Evolutionary conservation across 2,329 filamentous ascomycete species (phyloP).

Genomic region (Ascochyta fabae): DNA sequence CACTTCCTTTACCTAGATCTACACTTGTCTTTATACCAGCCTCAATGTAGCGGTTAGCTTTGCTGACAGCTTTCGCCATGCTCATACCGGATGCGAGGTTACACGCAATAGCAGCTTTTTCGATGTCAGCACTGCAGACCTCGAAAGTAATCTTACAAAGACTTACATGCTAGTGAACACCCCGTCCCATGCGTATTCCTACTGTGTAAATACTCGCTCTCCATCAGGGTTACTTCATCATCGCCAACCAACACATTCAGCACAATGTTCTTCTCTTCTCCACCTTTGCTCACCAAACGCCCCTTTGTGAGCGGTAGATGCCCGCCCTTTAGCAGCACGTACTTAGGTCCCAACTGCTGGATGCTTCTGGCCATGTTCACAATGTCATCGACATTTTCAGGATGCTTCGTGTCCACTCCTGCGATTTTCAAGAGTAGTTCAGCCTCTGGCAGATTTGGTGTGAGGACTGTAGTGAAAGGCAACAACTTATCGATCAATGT

Average conservation of each 20-base stretch:
- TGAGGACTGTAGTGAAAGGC: constrained; percentile 71
- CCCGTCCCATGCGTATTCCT: constrained; percentile 93
- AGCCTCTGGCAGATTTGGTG: constrained; percentile 80
- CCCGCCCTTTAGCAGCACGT: constrained; percentile 88
- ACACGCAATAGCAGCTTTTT: constrained; percentile 74
- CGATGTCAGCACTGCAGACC: background rate
- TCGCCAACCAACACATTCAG: constrained; percentile 78
- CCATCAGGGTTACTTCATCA: constrained; percentile 64
- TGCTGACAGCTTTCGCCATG: constrained; percentile 66
- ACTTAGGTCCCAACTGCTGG: constrained; percentile 72
- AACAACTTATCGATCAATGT: constrained; percentile 67
- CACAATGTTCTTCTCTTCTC: constrained; percentile 69
- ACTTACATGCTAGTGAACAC: constrained; percentile 85
- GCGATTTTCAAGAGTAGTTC: constrained; percentile 66
- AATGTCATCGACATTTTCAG: constrained; percentile 68
- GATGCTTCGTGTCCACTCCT: constrained; percentile 53
- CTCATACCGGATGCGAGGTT: constrained; percentile 68
- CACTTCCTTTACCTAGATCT: constrained; percentile 69
- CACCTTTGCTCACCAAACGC: constrained; percentile 62
- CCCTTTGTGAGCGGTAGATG: constrained; percentile 79
- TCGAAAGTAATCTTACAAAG: background rate
- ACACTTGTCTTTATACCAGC: constrained; percentile 71
- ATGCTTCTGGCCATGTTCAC: constrained; percentile 71
- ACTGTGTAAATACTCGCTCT: constrained; percentile 73
- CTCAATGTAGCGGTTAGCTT: constrained; percentile 74